Conservation (phyloP, 371 early-diverging fungal species). For the Apophysomyces elegans region DNA sequence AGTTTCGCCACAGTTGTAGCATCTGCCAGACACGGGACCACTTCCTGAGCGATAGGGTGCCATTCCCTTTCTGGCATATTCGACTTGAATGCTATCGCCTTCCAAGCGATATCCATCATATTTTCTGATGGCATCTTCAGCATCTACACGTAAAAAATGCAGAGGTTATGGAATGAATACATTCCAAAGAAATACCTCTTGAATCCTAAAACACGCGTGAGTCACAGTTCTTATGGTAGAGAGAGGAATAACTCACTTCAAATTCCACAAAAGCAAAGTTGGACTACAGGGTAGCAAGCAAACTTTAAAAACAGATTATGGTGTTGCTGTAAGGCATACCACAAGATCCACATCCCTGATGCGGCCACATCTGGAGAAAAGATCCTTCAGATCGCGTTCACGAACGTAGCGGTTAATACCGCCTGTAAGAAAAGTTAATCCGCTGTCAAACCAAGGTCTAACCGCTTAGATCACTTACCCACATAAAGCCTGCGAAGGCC, state of each 20-base stretch:
- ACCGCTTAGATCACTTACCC: conserved; percentile 25
- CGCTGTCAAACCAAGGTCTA: background rate
- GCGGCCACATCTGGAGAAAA: conserved; percentile 38
- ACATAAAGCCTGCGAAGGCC: conserved; percentile 46
- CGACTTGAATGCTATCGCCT: conserved; percentile 39
- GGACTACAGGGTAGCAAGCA: conserved; percentile 45
- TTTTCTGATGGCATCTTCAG: conserved; percentile 74
- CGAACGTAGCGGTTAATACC: conserved; percentile 43
- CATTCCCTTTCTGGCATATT: conserved; percentile 20
- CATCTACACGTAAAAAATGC: conserved; percentile 44
- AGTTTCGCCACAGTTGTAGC: conserved; percentile 45
- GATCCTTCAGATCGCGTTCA: conserved; percentile 41
- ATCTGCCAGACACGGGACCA: conserved; percentile 25
- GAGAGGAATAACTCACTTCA: conserved; percentile 40
- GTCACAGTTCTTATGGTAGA: conserved; percentile 9
- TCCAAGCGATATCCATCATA: conserved; percentile 61
- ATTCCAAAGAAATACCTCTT: conserved; percentile 18
- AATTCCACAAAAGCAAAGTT: conserved; percentile 63
- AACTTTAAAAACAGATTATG: conserved; percentile 16
- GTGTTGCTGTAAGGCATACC: conserved; percentile 18
- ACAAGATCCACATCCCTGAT: conserved; percentile 32
- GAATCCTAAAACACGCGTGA: conserved; percentile 26
- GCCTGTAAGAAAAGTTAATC: conserved; percentile 21
- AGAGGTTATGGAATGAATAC: background rate
- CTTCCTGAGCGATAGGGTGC: conserved; percentile 7